A percentile compares a stretch with the other conserved stretches of the same genome.
These are phyloP conservation scores for Candida ortonii DNA, from an alignment of 805 yeast genomes.

Conservation along the genomic window DNA sequence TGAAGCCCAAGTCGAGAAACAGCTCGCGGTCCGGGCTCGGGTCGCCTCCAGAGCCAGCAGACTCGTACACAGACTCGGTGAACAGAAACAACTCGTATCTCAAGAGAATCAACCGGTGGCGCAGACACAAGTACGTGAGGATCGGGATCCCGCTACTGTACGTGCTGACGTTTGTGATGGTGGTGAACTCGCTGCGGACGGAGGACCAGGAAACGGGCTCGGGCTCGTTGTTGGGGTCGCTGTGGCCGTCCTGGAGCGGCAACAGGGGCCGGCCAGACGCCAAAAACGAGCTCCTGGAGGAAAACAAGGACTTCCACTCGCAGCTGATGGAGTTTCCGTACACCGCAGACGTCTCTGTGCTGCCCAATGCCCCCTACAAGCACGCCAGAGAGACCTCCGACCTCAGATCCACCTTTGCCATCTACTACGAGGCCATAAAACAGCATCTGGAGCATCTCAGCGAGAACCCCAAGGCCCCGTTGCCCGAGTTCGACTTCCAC, in stretches of 20 bases:
- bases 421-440: slow-evolving; percentile 35
- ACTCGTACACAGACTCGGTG: slow-evolving; percentile 7
- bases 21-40: slow-evolving; percentile 11
- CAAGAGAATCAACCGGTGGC: slow-evolving; percentile 14
- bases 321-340: slow-evolving; percentile 30
- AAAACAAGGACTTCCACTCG: slow-evolving; percentile 14
- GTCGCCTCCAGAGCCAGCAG: slow-evolving; percentile 7
- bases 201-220: background rate
- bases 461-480: slow-evolving; percentile 26
- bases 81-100: slow-evolving; percentile 9
- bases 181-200: slow-evolving; percentile 8
- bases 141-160: slow-evolving; percentile 22
- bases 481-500: slow-evolving; percentile 43
- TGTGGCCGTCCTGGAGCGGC: slow-evolving; percentile 3
- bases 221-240: slow-evolving; percentile 2
- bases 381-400: slow-evolving; percentile 36
- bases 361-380: slow-evolving; percentile 38
- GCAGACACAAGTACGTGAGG: slow-evolving; percentile 13
- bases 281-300: slow-evolving; percentile 17
- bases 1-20: slow-evolving; percentile 15
- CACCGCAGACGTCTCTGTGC: slow-evolving; percentile 28
- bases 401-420: slow-evolving; percentile 32
- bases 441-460: slow-evolving; percentile 27
- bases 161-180: slow-evolving; percentile 15
- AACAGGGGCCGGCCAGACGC: slow-evolving; percentile 16